phyloP scores from a whole-genome alignment of 2,329 filamentous ascomycete genomes.

The Alternaria longipes region DNA sequence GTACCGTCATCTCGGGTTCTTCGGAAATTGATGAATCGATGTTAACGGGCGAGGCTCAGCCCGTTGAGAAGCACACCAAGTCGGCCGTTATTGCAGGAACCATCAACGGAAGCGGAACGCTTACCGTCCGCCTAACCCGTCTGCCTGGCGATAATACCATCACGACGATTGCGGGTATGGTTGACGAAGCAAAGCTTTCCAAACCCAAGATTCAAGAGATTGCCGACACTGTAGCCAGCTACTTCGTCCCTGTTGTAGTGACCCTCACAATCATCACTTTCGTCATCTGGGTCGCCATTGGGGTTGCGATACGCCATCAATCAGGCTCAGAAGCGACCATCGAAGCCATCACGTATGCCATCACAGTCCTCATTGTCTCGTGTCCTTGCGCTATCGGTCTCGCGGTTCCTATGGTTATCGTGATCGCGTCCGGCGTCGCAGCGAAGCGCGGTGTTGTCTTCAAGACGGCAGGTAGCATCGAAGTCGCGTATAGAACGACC shows the following conservation, averaged over 20 bases:
- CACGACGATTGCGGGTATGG: slow-evolving; percentile 72
- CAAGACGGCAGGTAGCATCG: slow-evolving; percentile 70
- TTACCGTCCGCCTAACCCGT: slow-evolving; percentile 65
- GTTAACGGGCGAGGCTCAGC: slow-evolving; percentile 75
- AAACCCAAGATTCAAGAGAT: slow-evolving; percentile 75
- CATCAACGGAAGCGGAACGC: slow-evolving; percentile 62
- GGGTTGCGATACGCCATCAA: slow-evolving; percentile 52
- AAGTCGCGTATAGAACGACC: slow-evolving; percentile 67
- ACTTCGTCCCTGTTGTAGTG: slow-evolving; percentile 74
- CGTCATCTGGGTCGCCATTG: slow-evolving; percentile 70
- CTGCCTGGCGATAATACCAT: slow-evolving; percentile 77
- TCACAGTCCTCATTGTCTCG: slow-evolving; percentile 78
- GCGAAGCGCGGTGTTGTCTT: slow-evolving; percentile 74
- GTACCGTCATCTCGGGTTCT: slow-evolving; percentile 67
- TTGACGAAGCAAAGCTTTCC: slow-evolving; percentile 73
- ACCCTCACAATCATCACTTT: slow-evolving; percentile 67
- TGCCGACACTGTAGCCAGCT: slow-evolving; percentile 72
- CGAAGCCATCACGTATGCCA: slow-evolving; percentile 74
- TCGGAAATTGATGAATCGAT: slow-evolving; percentile 79
- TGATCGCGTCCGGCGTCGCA: slow-evolving; percentile 73
- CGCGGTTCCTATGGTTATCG: slow-evolving; percentile 81
- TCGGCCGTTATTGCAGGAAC: slow-evolving; percentile 70
- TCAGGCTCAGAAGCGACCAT: slow-evolving; percentile 60
- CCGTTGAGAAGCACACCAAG: slow-evolving; percentile 65
- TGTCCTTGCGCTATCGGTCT: slow-evolving; percentile 82